Evolutionary conservation across 1,139 yeast species (phyloP).

Genomic region (Yamadazyma oceani): DNA sequence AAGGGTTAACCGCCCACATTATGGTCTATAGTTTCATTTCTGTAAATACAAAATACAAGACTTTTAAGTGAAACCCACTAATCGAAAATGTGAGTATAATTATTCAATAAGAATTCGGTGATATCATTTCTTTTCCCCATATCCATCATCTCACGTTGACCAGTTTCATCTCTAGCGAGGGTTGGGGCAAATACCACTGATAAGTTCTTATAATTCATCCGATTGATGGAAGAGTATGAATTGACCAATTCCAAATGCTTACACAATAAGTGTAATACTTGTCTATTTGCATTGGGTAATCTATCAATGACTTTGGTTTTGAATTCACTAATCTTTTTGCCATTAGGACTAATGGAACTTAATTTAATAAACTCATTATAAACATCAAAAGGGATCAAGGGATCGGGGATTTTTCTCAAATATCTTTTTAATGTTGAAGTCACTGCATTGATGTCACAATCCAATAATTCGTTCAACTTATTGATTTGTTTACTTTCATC

Average conservation of each 20-base stretch:
- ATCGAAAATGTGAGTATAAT: conserved; percentile 44
- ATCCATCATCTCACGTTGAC: conserved; percentile 82
- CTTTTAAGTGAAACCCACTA: too few relatives aligned
- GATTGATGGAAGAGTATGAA: conserved; percentile 47
- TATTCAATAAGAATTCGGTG: conserved; percentile 71
- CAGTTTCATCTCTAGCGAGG: conserved; percentile 74
- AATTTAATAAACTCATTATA: conserved; percentile 66
- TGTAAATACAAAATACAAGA: neutral
- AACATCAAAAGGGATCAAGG: conserved; percentile 68
- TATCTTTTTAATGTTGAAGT: conserved; percentile 87
- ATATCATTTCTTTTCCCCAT: conserved; percentile 81
- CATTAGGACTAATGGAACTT: conserved; percentile 34
- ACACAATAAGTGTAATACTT: conserved; percentile 55
- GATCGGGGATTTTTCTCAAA: conserved; percentile 80
- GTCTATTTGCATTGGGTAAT: conserved; percentile 70
- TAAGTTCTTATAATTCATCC: conserved; percentile 81
- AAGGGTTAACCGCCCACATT: too few relatives aligned
- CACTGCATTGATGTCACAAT: conserved; percentile 80
- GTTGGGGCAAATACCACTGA: conserved; percentile 98
- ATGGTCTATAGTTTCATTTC: conserved; percentile 1
- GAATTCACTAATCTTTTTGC: conserved; percentile 31
- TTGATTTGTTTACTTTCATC: conserved; percentile 45
- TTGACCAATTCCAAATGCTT: conserved; percentile 64
- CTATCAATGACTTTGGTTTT: conserved; percentile 25
- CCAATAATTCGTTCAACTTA: conserved; percentile 45